Percentiles rank a stretch among this genome's conserved stretches.
Conservation (phyloP, 1,284 basidiomycete species). For the Trichosporon asahii region DNA sequence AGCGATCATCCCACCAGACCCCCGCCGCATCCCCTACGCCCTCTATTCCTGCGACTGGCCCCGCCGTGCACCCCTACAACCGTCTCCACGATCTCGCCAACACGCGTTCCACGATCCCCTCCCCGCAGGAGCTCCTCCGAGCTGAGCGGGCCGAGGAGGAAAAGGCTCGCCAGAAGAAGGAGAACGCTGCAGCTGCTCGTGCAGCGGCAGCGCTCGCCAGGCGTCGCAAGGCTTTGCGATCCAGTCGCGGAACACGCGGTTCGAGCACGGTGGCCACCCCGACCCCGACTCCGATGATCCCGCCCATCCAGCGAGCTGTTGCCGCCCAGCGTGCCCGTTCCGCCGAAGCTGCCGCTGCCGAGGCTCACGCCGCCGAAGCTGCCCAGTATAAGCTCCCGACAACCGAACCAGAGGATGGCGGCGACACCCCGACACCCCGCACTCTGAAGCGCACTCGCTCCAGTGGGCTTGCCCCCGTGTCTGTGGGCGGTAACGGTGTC, state of each 20-base stretch:
- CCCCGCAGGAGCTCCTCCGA: slow-evolving; percentile 31
- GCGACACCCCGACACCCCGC: slow-evolving; percentile 3
- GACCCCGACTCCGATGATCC: slow-evolving; percentile 23
- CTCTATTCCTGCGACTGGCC: not conserved
- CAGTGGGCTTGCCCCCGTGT: slow-evolving; percentile 25
- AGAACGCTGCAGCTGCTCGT: slow-evolving; percentile 34
- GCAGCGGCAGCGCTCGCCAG: slow-evolving; percentile 29
- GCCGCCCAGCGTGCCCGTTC: slow-evolving; percentile 23
- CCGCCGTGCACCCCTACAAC: slow-evolving; percentile 35
- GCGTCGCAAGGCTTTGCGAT: slow-evolving; percentile 21
- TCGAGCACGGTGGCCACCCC: slow-evolving; percentile 13
- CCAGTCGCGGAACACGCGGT: slow-evolving; percentile 17
- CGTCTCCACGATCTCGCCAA: slow-evolving; percentile 34
- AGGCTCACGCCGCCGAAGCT: slow-evolving; percentile 11
- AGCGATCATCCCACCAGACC: slow-evolving; percentile 22
- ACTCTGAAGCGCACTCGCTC: slow-evolving; percentile 35
- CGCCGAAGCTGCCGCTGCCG: slow-evolving; percentile 21
- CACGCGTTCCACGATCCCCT: slow-evolving; percentile 33
- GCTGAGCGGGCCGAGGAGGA: slow-evolving; percentile 32
- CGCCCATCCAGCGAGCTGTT: slow-evolving; percentile 24
- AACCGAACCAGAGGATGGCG: not conserved
- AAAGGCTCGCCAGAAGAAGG: slow-evolving; percentile 33
- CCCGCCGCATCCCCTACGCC: slow-evolving; percentile 21
- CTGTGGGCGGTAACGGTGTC: slow-evolving; percentile 16
- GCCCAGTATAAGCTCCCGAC: slow-evolving; percentile 12